These are phyloP conservation scores for Zasmidium citrigriseum DNA, from an alignment of 2,329 filamentous ascomycete genomes.

Conservation along the genomic window DNA sequence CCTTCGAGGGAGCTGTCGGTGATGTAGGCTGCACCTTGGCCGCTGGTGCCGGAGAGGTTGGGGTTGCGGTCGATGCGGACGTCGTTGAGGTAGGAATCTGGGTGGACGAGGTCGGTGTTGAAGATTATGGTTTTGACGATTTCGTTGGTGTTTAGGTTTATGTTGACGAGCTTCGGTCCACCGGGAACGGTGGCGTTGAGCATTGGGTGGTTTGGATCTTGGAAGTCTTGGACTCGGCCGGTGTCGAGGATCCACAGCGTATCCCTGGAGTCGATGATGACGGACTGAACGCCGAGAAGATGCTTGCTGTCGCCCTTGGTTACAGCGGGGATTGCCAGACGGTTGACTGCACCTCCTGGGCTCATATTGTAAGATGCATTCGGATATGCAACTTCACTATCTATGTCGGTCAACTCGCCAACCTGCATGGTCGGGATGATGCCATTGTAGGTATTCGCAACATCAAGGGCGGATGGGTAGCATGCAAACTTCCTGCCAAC, in stretches of 20 bases:
- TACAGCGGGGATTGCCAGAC: constrained; percentile 42
- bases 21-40: constrained; percentile 46
- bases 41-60: constrained; percentile 1
- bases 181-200: constrained; percentile 43
- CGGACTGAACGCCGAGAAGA: constrained; percentile 51
- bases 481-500: constrained; percentile 52
- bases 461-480: constrained; percentile 40
- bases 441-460: constrained; percentile 40
- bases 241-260: constrained; percentile 55
- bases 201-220: constrained; percentile 38
- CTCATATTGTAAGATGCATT: constrained; percentile 45
- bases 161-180: constrained; percentile 50
- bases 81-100: constrained; percentile 53
- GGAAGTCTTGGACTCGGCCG: constrained; percentile 40
- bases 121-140: constrained; percentile 52
- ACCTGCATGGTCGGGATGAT: constrained; percentile 45
- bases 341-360: constrained; percentile 49
- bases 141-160: constrained; percentile 44
- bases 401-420: constrained; percentile 43
- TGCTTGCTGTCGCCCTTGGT: constrained; percentile 44
- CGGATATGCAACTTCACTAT: constrained; percentile 43
- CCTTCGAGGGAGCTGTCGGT: constrained; percentile 50
- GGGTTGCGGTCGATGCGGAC: constrained; percentile 51
- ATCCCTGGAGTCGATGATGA: constrained; percentile 50
- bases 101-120: constrained; percentile 43